Evolutionary conservation across 2,329 filamentous ascomycete species (phyloP).

Genomic region (Botrytis pseudocinerea): DNA sequence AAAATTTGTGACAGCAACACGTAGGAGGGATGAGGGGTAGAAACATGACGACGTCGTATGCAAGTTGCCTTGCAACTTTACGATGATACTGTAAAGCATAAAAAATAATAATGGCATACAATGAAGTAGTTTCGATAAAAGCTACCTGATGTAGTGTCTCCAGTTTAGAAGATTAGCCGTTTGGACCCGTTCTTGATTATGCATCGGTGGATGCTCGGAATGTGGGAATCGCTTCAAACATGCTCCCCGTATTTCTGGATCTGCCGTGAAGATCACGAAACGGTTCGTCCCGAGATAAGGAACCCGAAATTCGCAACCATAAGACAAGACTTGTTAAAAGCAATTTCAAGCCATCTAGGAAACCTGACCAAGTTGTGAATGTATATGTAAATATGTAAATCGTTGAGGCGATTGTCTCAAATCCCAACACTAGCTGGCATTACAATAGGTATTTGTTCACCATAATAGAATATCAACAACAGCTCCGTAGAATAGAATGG

Average conservation of each 20-base stretch:
- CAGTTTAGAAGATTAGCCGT: conserved; percentile 5
- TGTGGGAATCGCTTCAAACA: conserved; percentile 1
- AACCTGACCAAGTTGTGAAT: not conserved
- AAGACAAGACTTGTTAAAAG: not conserved
- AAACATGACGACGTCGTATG: not conserved
- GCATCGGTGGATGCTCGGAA: conserved; percentile 10
- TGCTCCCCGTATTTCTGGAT: conserved; percentile 2
- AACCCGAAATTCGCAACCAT: not conserved
- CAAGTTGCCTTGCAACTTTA: not conserved
- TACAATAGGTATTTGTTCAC: not conserved
- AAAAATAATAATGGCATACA: not conserved
- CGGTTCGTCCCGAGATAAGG: not conserved
- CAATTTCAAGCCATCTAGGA: not conserved
- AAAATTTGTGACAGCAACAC: not conserved
- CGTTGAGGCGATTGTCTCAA: not conserved
- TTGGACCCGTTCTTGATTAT: not conserved
- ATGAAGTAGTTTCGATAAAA: not conserved
- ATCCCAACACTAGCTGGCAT: not conserved
- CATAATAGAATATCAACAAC: not conserved
- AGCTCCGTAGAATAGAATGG: not conserved
- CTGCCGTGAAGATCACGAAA: not conserved
- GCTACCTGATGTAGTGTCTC: not conserved
- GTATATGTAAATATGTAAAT: not conserved
- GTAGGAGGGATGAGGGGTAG: not conserved
- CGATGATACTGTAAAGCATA: not conserved